These are phyloP conservation scores for Cladophialophora carrionii DNA, from an alignment of 2,329 filamentous ascomycete genomes.

Conservation along the genomic window DNA sequence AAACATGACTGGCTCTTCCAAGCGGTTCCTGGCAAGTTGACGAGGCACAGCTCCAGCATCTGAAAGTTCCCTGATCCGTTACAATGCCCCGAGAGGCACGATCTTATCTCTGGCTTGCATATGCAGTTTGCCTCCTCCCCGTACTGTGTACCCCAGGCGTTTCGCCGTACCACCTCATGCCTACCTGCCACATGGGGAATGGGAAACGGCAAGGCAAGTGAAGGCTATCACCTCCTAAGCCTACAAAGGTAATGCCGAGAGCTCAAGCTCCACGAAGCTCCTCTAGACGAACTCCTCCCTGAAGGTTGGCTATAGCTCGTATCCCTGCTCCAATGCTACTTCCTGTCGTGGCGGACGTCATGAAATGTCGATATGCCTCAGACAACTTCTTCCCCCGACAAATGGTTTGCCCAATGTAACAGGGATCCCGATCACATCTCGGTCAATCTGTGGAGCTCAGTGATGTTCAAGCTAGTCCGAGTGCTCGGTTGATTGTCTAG, in stretches of 20 bases:
- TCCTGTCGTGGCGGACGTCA: constrained; percentile 25
- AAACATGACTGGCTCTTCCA: neutral
- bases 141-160: neutral
- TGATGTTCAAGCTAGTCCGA: constrained; percentile 19
- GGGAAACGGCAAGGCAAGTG: neutral
- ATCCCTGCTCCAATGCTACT: constrained; percentile 30
- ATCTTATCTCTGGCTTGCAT: constrained; percentile 22
- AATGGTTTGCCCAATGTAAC: constrained; percentile 18
- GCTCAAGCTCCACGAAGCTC: constrained; percentile 16
- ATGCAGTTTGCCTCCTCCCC: constrained; percentile 8
- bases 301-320: constrained; percentile 5
- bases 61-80: constrained; percentile 4
- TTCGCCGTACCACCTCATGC: constrained; percentile 7
- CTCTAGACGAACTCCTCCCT: constrained; percentile 12
- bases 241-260: constrained; percentile 2
- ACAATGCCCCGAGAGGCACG: constrained; percentile 12
- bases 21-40: constrained; percentile 13
- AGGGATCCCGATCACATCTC: constrained; percentile 7
- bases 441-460: constrained; percentile 11
- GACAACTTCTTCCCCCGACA: constrained; percentile 6
- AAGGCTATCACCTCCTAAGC: constrained; percentile 7
- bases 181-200: constrained; percentile 21
- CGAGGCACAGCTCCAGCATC: constrained; percentile 16
- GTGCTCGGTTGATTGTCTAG: constrained; percentile 20
- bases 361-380: constrained; percentile 14